Evolutionary conservation across 2,329 filamentous ascomycete genomes (phyloP).

Genomic region (Colletotrichum gloeosporioides): DNA sequence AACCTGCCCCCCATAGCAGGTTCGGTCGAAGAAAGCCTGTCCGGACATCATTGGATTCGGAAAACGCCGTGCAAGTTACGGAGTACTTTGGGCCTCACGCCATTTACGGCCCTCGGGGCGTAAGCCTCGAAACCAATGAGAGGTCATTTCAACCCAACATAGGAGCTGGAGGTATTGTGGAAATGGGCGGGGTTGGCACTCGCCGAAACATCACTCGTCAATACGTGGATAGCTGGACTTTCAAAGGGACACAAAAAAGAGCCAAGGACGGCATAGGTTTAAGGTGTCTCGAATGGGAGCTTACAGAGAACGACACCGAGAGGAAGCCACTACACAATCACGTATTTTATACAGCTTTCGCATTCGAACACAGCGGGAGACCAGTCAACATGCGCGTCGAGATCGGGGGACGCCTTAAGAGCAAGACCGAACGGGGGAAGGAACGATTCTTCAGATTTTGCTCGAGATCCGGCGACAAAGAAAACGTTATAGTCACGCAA

Average conservation of each 20-base stretch:
- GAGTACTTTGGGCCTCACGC: background rate
- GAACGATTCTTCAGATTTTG: background rate
- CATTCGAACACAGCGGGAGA: background rate
- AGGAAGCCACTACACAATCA: background rate
- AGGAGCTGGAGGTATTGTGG: background rate
- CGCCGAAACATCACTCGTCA: background rate
- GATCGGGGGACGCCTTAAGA: background rate
- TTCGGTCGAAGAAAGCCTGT: fast-evolving
- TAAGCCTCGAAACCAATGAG: background rate
- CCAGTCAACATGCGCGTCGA: background rate
- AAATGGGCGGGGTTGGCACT: background rate
- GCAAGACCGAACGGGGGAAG: background rate
- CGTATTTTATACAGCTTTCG: background rate
- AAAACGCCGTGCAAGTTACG: background rate
- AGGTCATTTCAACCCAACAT: background rate
- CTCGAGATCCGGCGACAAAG: background rate
- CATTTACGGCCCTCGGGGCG: background rate
- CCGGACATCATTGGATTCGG: background rate
- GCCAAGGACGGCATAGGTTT: background rate
- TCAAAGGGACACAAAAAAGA: background rate
- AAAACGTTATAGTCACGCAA: background rate
- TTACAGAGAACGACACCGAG: background rate
- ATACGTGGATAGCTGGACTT: background rate
- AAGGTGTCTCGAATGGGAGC: background rate
- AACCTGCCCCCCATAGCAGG: fast-evolving